Evolutionary conservation across 192 early-diverging fungal species (phyloP).

Genomic region (Mortierella claussenii): DNA sequence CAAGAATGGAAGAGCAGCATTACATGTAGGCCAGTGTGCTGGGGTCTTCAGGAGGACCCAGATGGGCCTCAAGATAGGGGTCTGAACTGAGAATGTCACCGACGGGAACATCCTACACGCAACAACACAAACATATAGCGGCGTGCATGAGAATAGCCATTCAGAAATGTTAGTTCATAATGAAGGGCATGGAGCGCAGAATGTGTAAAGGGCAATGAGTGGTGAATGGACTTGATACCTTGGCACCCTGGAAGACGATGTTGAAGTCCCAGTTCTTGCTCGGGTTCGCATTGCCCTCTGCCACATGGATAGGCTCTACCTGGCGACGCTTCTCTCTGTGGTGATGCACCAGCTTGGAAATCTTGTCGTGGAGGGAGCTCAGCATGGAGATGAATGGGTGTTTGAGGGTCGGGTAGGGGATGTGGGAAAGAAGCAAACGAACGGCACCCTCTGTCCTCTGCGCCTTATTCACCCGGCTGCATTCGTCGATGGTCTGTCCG

Average conservation of each 20-base stretch:
- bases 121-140: not conserved
- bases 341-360: slow-evolving; percentile 22
- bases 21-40: slow-evolving; percentile 25
- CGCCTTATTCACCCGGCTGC: too few relatives aligned
- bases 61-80: slow-evolving; percentile 37
- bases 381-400: too few relatives aligned
- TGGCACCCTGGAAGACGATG: slow-evolving; percentile 38
- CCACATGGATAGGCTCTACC: not conserved
- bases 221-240: slow-evolving; percentile 11
- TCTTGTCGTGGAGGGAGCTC: slow-evolving; percentile 22
- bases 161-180: too few relatives aligned
- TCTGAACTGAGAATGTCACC: slow-evolving; percentile 39
- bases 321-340: slow-evolving; percentile 9
- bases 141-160: too few relatives aligned
- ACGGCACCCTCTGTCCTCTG: too few relatives aligned
- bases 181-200: too few relatives aligned
- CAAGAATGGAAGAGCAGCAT: not conserved
- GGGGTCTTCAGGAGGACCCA: slow-evolving; percentile 24
- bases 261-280: slow-evolving; percentile 46
- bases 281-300: not conserved
- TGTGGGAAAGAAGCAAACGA: too few relatives aligned
- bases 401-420: too few relatives aligned
- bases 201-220: too few relatives aligned
- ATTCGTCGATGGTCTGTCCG: too few relatives aligned
- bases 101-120: slow-evolving; percentile 24